Conservation (phyloP, 129 eudicot genomes). For the Logfia minima region DNA sequence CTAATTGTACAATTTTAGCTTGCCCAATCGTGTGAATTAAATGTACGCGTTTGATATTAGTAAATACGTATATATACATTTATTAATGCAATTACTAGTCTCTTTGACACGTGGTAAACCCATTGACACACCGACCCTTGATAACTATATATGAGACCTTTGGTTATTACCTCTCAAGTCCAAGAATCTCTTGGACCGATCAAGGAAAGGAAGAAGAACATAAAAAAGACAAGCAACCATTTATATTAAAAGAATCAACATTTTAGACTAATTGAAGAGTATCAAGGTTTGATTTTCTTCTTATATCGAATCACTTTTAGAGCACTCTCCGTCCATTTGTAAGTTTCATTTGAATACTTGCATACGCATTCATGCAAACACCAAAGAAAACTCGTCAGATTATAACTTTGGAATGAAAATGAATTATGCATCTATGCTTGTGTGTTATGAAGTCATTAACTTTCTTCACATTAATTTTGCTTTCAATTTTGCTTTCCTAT, state of each 20-base stretch:
- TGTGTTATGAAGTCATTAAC: neutral
- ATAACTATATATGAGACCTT: conserved; percentile 16
- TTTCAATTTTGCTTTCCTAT: neutral
- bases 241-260: neutral
- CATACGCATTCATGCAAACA: neutral
- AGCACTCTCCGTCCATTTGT: neutral
- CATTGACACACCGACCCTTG: conserved; percentile 3
- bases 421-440: neutral
- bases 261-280: neutral
- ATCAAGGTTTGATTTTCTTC: neutral
- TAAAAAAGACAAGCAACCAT: neutral
- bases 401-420: neutral
- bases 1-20: neutral
- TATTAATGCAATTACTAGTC: neutral
- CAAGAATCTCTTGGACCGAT: neutral
- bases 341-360: neutral
- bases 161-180: neutral
- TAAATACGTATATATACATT: neutral
- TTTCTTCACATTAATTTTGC: neutral
- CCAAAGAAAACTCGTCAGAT: neutral
- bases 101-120: conserved; percentile 14
- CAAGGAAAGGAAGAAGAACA: conserved; percentile 5
- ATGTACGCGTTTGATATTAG: neutral
- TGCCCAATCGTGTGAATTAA: neutral
- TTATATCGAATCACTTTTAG: neutral